A percentile compares a stretch with the other conserved stretches of the same genome.
These are phyloP conservation scores for Cyathus striatus DNA, from an alignment of 768 basidiomycete species.

Conservation along the genomic window DNA sequence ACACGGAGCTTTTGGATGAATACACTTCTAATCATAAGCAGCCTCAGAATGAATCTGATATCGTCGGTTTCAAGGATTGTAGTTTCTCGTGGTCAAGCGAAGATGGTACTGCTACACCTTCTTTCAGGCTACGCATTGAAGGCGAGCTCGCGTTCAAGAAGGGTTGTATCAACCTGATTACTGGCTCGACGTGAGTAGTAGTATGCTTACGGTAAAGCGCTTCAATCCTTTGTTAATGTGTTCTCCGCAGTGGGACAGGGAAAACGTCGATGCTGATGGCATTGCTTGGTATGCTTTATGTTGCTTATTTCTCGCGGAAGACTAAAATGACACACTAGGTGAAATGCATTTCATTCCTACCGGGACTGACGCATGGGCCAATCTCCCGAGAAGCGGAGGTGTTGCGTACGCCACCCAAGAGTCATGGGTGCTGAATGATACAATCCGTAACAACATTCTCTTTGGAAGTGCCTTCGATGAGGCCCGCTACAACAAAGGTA, in stretches of 20 bases:
- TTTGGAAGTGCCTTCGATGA: slow-evolving; percentile 74
- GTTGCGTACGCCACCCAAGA: slow-evolving; percentile 83
- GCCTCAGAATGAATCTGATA: slow-evolving; percentile 3
- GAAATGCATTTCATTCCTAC: slow-evolving; percentile 64
- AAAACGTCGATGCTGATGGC: slow-evolving; percentile 58
- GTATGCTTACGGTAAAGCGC: not conserved
- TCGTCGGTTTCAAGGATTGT: slow-evolving; percentile 49
- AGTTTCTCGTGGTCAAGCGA: slow-evolving; percentile 50
- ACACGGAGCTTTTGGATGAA: slow-evolving; percentile 29
- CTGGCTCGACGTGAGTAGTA: slow-evolving; percentile 48
- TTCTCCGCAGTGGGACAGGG: slow-evolving; percentile 31
- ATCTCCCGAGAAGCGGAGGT: slow-evolving; percentile 62
- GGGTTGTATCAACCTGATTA: slow-evolving; percentile 49
- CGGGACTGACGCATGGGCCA: slow-evolving; percentile 55
- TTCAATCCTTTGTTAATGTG: not conserved
- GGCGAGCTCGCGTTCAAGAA: slow-evolving; percentile 52
- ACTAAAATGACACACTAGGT: slow-evolving; percentile 21
- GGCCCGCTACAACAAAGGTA: slow-evolving; percentile 55
- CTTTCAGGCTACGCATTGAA: slow-evolving; percentile 46
- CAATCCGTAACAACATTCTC: slow-evolving; percentile 59
- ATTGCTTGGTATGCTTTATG: not conserved
- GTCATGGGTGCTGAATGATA: slow-evolving; percentile 66
- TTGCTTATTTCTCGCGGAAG: not conserved
- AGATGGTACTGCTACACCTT: slow-evolving; percentile 29
- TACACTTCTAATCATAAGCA: not conserved